Base-by-base conservation (phyloP, 1,284 basidiomycete genomes). In the Sporisorium graminicola region DNA sequence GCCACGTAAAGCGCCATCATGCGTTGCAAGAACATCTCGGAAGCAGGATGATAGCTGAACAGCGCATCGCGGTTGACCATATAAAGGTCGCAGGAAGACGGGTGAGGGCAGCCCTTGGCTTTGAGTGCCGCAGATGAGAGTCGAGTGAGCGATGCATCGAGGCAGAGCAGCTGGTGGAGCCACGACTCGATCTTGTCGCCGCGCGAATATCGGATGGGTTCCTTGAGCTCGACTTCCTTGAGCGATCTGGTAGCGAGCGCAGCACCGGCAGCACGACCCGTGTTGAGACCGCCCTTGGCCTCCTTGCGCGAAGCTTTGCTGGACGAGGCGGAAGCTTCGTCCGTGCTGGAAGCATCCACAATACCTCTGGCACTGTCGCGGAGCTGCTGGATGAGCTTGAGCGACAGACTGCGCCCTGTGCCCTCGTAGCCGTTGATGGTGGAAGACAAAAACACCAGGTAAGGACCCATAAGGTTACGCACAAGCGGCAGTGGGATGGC, bases 381-480 rank as follows among this genome's bases (percentile, higher is more conserved):
- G 3, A 99, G 90, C 86, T 98, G 95, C 87, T 98, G 93, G 74
- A 99, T 93, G 65, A 99, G 92, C 86, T 99, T 99, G 80, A 99
- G 92, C 51, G 94, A 96, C 51, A 99, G 90, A 2, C 95, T 98
- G 37, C 97, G 93, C 20, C 97, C 97, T 0, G 97, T 99, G 22
- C 97, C 97, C 88, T 99, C 97, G 87, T 99, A 99, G 49, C 97
- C 97, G 85, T 98, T 98, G 88, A 99, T 96, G 2, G 97, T 99
- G 20, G 94, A 97, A 1, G 95, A 94, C 89, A 99, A 92, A 89
- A 99, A 98, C 56, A 99, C 95, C 46, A 98, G 92, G 87, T 99
- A 99, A 0, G 95, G 95, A 0, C 97, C 97, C 71, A 99, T 91
- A 67, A 99, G 91, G 81, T 94, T 94, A 74, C 93, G 91, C 20